Base-by-base conservation (phyloP, 2,329 filamentous ascomycete species). In the Stagonosporopsis tanaceti region DNA sequence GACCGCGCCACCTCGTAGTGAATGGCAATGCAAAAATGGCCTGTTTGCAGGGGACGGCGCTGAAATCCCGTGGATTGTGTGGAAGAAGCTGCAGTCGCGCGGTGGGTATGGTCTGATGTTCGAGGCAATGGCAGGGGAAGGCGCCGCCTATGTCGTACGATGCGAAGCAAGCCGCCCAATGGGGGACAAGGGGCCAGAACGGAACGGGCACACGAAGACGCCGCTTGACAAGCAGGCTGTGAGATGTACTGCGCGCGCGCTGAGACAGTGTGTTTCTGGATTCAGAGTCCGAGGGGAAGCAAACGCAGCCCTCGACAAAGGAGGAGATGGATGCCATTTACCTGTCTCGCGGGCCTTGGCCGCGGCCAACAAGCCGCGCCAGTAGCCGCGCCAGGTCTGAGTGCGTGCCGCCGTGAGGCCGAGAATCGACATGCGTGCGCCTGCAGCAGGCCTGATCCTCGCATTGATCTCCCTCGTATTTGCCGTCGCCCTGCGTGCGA, bases 81-180 rank as follows among this genome's bases (percentile, higher is more conserved):
- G 24, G 30, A 38, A 57, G 48, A 47, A 15, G 54, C 35, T 47
- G 54, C 48, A 52, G 42, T 54, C 32, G 42, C 39, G 39, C 44
- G 39, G 54, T 57, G 54, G 54, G 44, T 40, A 53, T 57, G 44
- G 45, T 25, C 48, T 47, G 48, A 57, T 53, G 12, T 27, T 47
- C 44, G 44, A 47, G 44, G 20, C 38, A 24, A 22, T 22, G 7
- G 37, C 37, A 39, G 37, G 37, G 39, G 42, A 45, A 45, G 42
- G 42, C 42, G 42, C 42, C 42, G 42, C 42, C 28, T 34, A 6
- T 34, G 42, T 57, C 42, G 54, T 57, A 57, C 54, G 54, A 57
- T 45, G 24, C 32, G 30, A 54, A 27, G 52, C 25, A 52, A 8
- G 30, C 32, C 17, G 50, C 41, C 50, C 28, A 52, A 52, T 38